Evolutionary conservation across 169 alveolate genomes (phyloP).

Genomic region (Plasmodium billcollinsi): DNA sequence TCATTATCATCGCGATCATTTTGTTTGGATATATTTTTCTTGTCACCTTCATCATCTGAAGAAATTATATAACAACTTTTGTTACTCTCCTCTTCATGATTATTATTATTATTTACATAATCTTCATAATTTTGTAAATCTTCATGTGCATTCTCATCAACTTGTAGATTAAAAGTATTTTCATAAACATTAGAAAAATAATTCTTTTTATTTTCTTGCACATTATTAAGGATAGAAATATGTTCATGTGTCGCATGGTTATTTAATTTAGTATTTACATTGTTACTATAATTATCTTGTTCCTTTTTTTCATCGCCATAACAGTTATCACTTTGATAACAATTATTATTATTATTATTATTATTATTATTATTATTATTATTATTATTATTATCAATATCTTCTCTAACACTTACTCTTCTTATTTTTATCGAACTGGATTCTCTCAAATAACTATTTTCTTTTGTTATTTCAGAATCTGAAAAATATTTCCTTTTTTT

Average conservation of each 20-base stretch:
- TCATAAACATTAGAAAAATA: not conserved
- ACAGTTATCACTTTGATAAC: not conserved
- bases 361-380: not conserved
- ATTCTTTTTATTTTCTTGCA: not conserved
- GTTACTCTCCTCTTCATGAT: conserved; percentile 4
- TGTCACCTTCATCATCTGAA: conserved; percentile 37
- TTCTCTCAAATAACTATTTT: not conserved
- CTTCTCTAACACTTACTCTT: not conserved
- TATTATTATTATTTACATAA: conserved; percentile 13
- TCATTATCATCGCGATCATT: not conserved
- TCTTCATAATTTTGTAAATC: not conserved
- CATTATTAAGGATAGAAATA: not conserved
- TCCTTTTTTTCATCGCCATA: not conserved
- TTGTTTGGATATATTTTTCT: not conserved
- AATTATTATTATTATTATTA: not conserved
- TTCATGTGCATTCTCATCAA: not conserved
- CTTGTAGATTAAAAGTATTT: not conserved
- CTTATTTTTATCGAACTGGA: not conserved
- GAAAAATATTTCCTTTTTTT: conserved; percentile 63
- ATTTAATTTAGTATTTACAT: not conserved
- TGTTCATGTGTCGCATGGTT: not conserved
- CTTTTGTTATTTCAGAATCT: conserved; percentile 27
- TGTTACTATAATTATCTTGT: not conserved
- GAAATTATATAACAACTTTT: conserved; percentile 56
- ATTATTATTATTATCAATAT: not conserved